Percentiles rank a stretch among this genome's conserved stretches.
These are phyloP conservation scores for Plectosphaerella sp. DNA, from an alignment of 2,329 filamentous ascomycete species.

Conservation along the genomic window DNA sequence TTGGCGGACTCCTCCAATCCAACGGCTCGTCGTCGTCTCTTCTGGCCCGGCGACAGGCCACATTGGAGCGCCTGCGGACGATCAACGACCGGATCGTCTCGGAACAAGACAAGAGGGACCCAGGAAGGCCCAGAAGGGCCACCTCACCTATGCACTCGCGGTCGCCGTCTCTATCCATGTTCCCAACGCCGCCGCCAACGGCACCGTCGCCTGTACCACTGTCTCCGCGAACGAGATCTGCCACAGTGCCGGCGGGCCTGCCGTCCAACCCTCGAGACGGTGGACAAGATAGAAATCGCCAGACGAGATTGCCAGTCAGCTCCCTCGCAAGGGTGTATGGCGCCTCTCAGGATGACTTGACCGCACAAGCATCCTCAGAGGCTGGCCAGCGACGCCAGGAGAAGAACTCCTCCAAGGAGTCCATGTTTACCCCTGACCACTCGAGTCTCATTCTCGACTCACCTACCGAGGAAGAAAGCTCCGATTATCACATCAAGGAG, in stretches of 20 bases:
- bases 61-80: constrained; percentile 51
- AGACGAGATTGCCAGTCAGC: background rate
- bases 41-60: constrained; percentile 54
- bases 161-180: constrained; percentile 8
- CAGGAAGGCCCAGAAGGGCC: constrained; percentile 32
- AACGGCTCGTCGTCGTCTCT: constrained; percentile 29
- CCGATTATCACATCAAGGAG: constrained; percentile 19
- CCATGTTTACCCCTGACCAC: constrained; percentile 24
- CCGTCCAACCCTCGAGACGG: constrained; percentile 23
- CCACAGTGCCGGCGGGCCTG: constrained; percentile 48
- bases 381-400: background rate
- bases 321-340: background rate
- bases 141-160: constrained; percentile 43
- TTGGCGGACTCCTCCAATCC: constrained; percentile 64
- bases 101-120: constrained; percentile 27
- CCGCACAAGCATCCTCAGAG: constrained; percentile 1
- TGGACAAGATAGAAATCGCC: background rate
- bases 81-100: constrained; percentile 39
- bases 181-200: background rate
- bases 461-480: constrained; percentile 23
- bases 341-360: background rate
- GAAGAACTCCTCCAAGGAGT: background rate
- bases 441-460: constrained; percentile 37
- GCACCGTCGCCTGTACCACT: constrained; percentile 14
- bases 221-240: constrained; percentile 44